A percentile compares a stretch with the other conserved stretches of the same genome.
phyloP scores from a whole-genome alignment of 148 eudicot genomes.

The Nepenthes mirabilis region DNA sequence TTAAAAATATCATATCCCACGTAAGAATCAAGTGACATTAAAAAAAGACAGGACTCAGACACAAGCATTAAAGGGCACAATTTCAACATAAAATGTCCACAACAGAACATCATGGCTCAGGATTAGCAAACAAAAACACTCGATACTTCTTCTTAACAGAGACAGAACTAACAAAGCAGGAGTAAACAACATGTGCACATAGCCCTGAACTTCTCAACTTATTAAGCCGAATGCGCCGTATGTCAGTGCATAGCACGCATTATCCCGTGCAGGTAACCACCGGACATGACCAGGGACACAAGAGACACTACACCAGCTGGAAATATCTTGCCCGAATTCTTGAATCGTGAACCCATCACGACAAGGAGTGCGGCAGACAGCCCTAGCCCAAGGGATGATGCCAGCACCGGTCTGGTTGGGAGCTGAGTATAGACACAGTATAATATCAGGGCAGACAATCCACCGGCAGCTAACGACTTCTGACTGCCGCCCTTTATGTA shows the following conservation, averaged over 20 bases:
- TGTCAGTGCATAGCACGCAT: constrained; percentile 46
- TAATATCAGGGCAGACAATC: constrained; percentile 50
- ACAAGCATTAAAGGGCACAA: no score
- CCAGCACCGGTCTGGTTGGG: constrained; percentile 62
- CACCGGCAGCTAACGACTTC: constrained; percentile 67
- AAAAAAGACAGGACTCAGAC: no score
- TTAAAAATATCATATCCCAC: no score
- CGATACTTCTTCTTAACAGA: no score
- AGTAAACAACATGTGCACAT: no score
- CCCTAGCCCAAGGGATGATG: constrained; percentile 77
- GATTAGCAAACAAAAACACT: no score
- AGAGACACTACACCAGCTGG: constrained; percentile 87
- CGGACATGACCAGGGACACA: constrained; percentile 71
- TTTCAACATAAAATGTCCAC: no score
- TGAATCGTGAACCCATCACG: constrained; percentile 79
- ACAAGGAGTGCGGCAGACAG: constrained; percentile 72
- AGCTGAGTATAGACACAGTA: constrained; percentile 52
- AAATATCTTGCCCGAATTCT: constrained; percentile 71
- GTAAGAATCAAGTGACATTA: no score
- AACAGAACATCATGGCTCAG: no score
- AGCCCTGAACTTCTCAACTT: no score
- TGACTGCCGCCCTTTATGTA: constrained; percentile 71
- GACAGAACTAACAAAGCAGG: no score
- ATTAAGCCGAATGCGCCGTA: background rate
- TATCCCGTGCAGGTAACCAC: constrained; percentile 73